Evolutionary conservation across 768 basidiomycete species (phyloP).

Genomic region (Pluteus cervinus): DNA sequence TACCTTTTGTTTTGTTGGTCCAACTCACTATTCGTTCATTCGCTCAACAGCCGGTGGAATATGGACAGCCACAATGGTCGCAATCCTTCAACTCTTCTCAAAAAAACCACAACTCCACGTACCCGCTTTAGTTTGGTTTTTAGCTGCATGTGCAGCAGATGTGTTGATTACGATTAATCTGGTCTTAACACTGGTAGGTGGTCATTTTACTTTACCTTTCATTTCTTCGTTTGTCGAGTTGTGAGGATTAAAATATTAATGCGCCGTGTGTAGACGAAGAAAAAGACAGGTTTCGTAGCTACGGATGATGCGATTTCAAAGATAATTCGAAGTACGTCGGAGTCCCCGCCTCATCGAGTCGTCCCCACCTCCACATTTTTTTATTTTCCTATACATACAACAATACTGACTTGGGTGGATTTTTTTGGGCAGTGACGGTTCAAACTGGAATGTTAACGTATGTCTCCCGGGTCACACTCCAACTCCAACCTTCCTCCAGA

Average conservation of each 20-base stretch:
- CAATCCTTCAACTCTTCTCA: conserved; percentile 27
- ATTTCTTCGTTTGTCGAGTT: too few relatives aligned
- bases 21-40: too few relatives aligned
- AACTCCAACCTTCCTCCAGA: background rate
- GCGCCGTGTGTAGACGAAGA: conserved; percentile 17
- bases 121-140: conserved; percentile 39
- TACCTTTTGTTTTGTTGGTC: too few relatives aligned
- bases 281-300: conserved; percentile 35
- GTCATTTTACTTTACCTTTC: too few relatives aligned
- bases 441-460: conserved; percentile 38
- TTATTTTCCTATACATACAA: conserved; percentile 1
- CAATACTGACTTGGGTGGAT: conserved; percentile 8
- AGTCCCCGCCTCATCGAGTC: too few relatives aligned
- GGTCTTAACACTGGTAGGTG: conserved; percentile 29
- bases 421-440: conserved; percentile 25
- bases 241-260: background rate
- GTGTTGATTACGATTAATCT: conserved; percentile 34
- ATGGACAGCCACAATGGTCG: conserved; percentile 32
- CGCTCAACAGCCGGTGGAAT: conserved; percentile 33
- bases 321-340: conserved; percentile 25
- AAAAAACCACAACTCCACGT: conserved; percentile 38
- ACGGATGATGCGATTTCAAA: conserved; percentile 36
- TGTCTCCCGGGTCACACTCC: conserved; percentile 3
- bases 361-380: background rate
- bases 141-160: conserved; percentile 35